phyloP scores from a whole-genome alignment of 306 rosid genomes.

The Pyrus betulifolia region DNA sequence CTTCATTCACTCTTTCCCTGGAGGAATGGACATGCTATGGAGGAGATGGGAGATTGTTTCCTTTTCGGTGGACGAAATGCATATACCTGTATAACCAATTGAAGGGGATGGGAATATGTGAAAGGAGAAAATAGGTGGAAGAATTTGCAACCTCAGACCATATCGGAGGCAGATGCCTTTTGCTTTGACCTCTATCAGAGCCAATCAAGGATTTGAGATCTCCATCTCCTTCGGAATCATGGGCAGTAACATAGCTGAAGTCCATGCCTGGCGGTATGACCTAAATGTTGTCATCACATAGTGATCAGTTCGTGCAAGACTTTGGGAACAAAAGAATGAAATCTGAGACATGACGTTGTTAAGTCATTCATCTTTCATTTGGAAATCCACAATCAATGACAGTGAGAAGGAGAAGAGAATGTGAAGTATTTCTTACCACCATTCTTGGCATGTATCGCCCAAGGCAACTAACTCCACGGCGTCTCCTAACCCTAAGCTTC shows the following conservation, averaged over 20 bases:
- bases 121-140: background rate
- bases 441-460: constrained; percentile 75
- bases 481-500: constrained; percentile 65
- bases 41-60: background rate
- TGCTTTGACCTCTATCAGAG: constrained; percentile 53
- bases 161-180: constrained; percentile 57
- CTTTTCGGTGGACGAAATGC: background rate
- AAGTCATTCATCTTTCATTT: background rate
- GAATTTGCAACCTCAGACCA: constrained; percentile 63
- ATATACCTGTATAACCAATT: background rate
- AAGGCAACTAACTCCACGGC: constrained; percentile 63
- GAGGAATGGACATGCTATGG: background rate
- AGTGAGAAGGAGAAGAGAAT: background rate
- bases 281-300: constrained; percentile 17
- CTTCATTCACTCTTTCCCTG: no score
- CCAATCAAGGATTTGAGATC: constrained; percentile 66
- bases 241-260: constrained; percentile 59
- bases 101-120: background rate
- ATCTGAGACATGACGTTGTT: background rate
- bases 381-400: background rate
- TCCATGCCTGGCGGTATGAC: constrained; percentile 88
- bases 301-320: background rate
- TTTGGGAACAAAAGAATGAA: background rate
- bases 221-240: constrained; percentile 60
- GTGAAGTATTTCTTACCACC: constrained; percentile 45